Conservation (phyloP, 345 rosid genomes). For the Gossypium sturtianum region DNA sequence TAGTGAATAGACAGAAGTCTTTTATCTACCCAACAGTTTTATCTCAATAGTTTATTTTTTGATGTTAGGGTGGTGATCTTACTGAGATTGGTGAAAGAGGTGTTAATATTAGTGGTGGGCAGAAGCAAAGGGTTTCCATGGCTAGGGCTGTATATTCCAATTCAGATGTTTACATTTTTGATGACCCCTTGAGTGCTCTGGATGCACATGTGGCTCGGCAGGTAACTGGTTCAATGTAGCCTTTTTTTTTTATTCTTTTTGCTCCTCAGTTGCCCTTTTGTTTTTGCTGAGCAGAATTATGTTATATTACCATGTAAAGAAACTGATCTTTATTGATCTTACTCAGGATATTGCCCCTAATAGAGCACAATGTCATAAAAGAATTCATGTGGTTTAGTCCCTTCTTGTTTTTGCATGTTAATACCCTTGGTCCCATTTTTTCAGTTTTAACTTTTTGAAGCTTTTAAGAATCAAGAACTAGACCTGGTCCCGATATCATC, state of each 20-base stretch:
- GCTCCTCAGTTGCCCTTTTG: background rate
- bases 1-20: background rate
- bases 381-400: background rate
- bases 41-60: conserved; percentile 17
- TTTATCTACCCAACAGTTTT: background rate
- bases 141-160: conserved; percentile 92
- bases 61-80: conserved; percentile 88
- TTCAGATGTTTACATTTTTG: conserved; percentile 88
- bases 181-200: conserved; percentile 97
- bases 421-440: background rate
- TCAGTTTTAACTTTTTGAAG: background rate
- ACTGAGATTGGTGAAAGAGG: conserved; percentile 99
- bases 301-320: background rate
- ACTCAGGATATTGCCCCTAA: background rate
- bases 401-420: background rate
- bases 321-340: background rate
- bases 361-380: background rate
- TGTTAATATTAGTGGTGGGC: conserved; percentile 99
- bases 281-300: background rate
- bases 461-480: background rate
- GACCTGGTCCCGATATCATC: background rate
- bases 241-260: background rate
- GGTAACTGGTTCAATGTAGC: conserved; percentile 36
- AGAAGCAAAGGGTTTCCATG: conserved; percentile 99
- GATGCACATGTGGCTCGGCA: conserved; percentile 98